Conservation (phyloP, 2,329 filamentous ascomycete species). For the Fusarium burgessii region DNA sequence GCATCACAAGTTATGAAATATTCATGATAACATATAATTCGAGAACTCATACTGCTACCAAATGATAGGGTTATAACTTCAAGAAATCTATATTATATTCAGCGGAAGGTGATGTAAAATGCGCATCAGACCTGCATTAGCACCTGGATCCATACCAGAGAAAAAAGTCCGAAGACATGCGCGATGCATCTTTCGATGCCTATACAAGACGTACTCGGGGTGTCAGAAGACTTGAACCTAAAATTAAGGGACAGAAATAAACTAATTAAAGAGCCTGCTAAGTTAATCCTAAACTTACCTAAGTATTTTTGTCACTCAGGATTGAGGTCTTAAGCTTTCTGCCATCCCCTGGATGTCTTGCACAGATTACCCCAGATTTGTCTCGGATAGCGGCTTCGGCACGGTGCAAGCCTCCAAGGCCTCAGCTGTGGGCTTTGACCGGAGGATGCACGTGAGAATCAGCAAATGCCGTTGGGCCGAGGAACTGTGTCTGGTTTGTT, state of each 20-base stretch:
- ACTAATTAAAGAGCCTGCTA: too few relatives aligned
- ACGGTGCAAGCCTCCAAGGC: constrained; percentile 9
- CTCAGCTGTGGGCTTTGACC: neutral
- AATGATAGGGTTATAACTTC: too few relatives aligned
- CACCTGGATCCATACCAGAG: neutral
- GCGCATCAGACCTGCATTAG: constrained; percentile 34
- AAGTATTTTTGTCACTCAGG: too few relatives aligned
- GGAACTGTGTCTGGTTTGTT: constrained; percentile 6
- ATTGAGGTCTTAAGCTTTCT: too few relatives aligned
- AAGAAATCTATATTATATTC: neutral
- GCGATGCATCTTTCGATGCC: neutral
- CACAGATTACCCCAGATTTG: constrained; percentile 27
- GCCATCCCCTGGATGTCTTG: neutral
- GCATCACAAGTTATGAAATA: too few relatives aligned
- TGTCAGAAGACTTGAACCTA: too few relatives aligned
- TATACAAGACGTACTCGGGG: neutral
- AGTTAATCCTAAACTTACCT: too few relatives aligned
- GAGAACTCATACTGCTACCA: too few relatives aligned
- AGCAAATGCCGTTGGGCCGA: constrained; percentile 29
- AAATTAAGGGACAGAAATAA: too few relatives aligned
- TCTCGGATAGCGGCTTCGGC: constrained; percentile 24
- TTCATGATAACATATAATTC: neutral
- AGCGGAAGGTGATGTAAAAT: neutral
- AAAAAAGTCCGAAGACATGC: neutral
- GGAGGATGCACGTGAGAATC: constrained; percentile 7